Evolutionary conservation across 2,329 filamentous ascomycete genomes (phyloP), one percentile per base, ranked within the genome.

Genomic region (Fusarium nygamai): DNA sequence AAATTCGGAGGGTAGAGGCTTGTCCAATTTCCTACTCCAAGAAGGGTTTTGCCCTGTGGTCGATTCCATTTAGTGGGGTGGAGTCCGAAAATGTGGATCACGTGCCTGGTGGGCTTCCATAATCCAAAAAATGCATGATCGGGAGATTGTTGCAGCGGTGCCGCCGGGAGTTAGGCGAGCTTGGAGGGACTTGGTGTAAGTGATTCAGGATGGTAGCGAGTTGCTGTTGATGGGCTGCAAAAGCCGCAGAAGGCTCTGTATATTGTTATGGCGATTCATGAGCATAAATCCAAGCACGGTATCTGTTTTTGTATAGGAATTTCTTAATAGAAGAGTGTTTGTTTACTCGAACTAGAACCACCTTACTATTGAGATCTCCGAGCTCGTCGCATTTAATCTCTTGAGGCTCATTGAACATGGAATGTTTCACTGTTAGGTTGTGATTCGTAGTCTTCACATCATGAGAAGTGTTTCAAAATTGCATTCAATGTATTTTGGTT

Each of bases 11-110:
- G 76, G 77, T 79, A 79, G 79, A 82, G 78, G 79, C 82, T 83
- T 79, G 80, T 80, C 81, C 83, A 84, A 81, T 83, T 83, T 80
- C 81, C 83, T 84, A 81, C 83, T 83, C 78, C 78, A 78, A 73
- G 76, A 82, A 84, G 83, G 82, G 83, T 83, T 84, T 33, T 51
- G 48, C 48, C 48, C 48, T 51, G 47, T 50, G 47, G 47, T 14
- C 31, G 48, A 78, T 80, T 34, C 17, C 22, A 78, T 80, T 74
- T 79, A 67, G 75, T 80, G 80, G 80, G 80, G 80, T 50, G 80
- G 65, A 48, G 46, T 48, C 57, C 60, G 61, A 76, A 74, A 71
- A 73, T 61, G 29, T 72, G 78, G 41, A 56, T 72, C 70, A 77
- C 78, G 74, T 78, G 73, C 10, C 4, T 4, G 8, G 5, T 63